phyloP scores from a whole-genome alignment of 2,329 filamentous ascomycete species.

The Aspergillus udagawae region DNA sequence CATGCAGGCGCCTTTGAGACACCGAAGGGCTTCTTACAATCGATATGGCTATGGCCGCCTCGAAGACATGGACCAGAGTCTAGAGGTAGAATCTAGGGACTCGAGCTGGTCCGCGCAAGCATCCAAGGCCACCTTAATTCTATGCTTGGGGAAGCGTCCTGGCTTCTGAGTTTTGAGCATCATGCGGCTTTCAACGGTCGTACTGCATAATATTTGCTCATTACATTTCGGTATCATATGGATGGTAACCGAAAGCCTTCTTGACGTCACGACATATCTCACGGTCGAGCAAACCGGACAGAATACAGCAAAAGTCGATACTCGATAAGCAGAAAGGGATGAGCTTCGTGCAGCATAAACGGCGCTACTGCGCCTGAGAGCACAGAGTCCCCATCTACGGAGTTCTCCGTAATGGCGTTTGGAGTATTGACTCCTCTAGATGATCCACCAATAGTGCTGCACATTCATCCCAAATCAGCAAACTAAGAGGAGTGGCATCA shows the following conservation, averaged over 20 bases:
- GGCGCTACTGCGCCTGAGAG: neutral
- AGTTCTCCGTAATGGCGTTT: too few species aligned
- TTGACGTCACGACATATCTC: neutral
- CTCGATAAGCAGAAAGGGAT: slow-evolving; percentile 6
- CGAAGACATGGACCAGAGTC: neutral
- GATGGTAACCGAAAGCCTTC: neutral
- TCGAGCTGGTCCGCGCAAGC: neutral
- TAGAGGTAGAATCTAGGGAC: neutral
- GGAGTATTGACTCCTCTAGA: too few species aligned
- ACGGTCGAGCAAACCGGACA: neutral
- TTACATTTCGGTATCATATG: neutral
- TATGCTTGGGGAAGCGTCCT: neutral
- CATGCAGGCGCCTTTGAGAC: neutral
- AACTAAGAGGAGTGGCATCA: too few species aligned
- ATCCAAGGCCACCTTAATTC: neutral
- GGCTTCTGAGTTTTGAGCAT: neutral
- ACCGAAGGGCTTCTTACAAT: neutral
- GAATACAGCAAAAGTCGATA: neutral
- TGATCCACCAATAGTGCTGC: too few species aligned
- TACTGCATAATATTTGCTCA: neutral
- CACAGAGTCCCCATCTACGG: too few species aligned
- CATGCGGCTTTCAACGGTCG: neutral
- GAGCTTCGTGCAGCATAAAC: neutral
- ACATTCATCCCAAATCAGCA: too few species aligned
- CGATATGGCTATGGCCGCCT: neutral